Percentiles rank a stretch among this genome's conserved stretches.
Conservation (phyloP, 345 rosid genomes). For the Moricandia moricandioides region DNA sequence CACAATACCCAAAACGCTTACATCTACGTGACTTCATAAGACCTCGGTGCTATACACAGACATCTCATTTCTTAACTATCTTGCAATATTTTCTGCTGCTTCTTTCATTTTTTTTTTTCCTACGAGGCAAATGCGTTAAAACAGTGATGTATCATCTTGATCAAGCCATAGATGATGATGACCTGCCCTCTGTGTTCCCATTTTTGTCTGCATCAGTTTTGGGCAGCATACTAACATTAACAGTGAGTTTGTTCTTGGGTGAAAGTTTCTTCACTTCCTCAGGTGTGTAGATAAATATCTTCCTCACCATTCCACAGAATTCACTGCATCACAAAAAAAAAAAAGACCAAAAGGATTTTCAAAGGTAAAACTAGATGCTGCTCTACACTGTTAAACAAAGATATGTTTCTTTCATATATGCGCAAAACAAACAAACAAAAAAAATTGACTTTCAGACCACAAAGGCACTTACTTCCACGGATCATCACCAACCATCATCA, state of each 20-base stretch:
- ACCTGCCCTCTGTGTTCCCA: conserved; percentile 59
- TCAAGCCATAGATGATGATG: conserved; percentile 53
- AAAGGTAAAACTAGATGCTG: background rate
- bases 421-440: background rate
- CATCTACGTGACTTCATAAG: conserved; percentile 15
- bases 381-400: background rate
- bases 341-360: background rate
- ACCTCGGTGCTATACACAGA: conserved; percentile 31
- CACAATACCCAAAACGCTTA: conserved; percentile 11
- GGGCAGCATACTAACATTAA: conserved; percentile 21
- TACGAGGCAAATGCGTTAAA: conserved; percentile 5
- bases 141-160: conserved; percentile 48
- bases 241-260: conserved; percentile 64
- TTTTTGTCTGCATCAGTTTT: conserved; percentile 46
- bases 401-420: background rate
- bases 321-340: conserved; percentile 55
- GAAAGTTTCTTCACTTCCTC: conserved; percentile 89
- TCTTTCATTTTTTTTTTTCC: background rate
- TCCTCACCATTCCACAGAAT: conserved; percentile 93
- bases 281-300: conserved; percentile 78
- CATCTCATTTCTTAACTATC: conserved; percentile 3
- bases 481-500: conserved; percentile 99
- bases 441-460: background rate
- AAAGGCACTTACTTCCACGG: conserved; percentile 91
- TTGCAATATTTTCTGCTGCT: conserved; percentile 18